Base-by-base conservation (phyloP, 148 eudicot species). In the Rhododendron vialii region DNA sequence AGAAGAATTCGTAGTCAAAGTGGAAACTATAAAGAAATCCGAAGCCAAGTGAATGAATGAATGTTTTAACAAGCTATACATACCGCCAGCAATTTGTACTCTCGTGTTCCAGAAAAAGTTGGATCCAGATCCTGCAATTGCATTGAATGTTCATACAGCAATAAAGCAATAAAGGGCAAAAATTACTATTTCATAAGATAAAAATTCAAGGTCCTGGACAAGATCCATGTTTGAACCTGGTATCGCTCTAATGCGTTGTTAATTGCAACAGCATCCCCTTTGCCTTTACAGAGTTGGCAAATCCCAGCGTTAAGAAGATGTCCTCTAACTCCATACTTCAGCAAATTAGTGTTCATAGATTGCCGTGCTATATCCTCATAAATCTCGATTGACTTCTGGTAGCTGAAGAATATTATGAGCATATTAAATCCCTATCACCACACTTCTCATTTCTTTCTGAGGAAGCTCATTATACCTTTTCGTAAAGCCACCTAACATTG, bases 271-370 rank as follows among this genome's bases (percentile, higher is more conserved):
- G 89, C 84, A 84, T 93, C 98, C 7, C 95, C 94, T 78, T 89
- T 94, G 14, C 95, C 95, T 82, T 89, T 94, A 65, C 98, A 95
- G 17, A 95, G 92, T 83, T 92, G 98, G 91, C 98, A 95, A 83
- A 95, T 88, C 61, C 97, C 98, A 85, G 98, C 98, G 85, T 93
- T 93, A 9, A 95, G 94, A 78, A 95, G 98, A 88, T 95, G 95
- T 8, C 95, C 95, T 91, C 90, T 89, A 67, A 88, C 96, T 89
- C 94, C 98, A 87, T 94, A 95, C 89, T 91, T 94, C 84, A 94
- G 92, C 86, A 93, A 67, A 84, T 92, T 91, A 82, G 89, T 94
- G 65, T 88, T 93, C 55, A 92, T 85, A 4, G 96, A 93, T 48
- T 94, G 91, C 15, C 88, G 87, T 2, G 96, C 95, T 83, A 94